Evolutionary conservation across 2,329 filamentous ascomycete species (phyloP).

Genomic region (Ambrosiella xylebori): DNA sequence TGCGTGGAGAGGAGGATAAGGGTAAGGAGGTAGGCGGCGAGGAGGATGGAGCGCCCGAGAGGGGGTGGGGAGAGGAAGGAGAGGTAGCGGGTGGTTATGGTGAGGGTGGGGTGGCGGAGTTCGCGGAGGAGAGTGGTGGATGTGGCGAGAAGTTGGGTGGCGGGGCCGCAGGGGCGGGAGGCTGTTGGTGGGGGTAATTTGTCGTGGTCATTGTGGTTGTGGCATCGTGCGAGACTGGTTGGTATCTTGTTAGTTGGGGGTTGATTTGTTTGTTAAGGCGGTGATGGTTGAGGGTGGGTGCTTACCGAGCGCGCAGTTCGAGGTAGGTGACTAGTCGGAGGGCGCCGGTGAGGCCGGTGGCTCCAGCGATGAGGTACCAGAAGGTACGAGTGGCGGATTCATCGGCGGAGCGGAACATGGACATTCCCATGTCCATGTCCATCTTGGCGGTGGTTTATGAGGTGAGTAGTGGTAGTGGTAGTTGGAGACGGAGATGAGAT

Average conservation of each 20-base stretch:
- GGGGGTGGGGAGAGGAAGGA: conserved; percentile 42
- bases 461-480: neutral
- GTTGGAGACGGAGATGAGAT: neutral
- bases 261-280: too few species aligned
- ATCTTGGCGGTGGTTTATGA: neutral
- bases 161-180: conserved; percentile 30
- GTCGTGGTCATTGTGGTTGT: conserved; percentile 15
- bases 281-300: too few species aligned
- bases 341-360: conserved; percentile 25
- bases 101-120: conserved; percentile 36
- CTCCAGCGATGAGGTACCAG: conserved; percentile 40
- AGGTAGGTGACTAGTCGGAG: conserved; percentile 28
- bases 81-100: conserved; percentile 28
- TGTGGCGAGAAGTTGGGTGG: conserved; percentile 39
- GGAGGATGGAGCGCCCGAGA: conserved; percentile 35
- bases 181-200: conserved; percentile 28
- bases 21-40: conserved; percentile 41
- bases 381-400: conserved; percentile 33
- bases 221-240: neutral
- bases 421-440: conserved; percentile 4
- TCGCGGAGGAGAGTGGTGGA: conserved; percentile 40
- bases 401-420: conserved; percentile 26
- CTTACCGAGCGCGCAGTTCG: conserved; percentile 26
- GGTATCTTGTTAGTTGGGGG: too few species aligned
- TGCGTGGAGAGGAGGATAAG: conserved; percentile 39